Conservation (phyloP, 352 stramenopile genomes). For the Phytophthora litchii region DNA sequence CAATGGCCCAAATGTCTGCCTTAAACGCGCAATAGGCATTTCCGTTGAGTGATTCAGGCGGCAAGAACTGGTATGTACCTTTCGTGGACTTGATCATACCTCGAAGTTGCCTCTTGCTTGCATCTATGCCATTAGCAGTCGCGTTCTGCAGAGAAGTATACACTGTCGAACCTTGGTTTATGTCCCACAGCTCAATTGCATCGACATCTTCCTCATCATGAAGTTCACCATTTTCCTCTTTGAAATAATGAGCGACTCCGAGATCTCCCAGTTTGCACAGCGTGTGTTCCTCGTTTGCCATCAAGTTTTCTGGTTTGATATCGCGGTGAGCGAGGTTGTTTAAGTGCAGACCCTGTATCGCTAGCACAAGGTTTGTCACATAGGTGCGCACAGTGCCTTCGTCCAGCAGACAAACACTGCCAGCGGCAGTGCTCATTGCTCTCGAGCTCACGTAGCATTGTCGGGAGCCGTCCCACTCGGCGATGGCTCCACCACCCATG, state of each 20-base stretch:
- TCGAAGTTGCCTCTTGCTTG: constrained; percentile 17
- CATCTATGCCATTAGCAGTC: neutral
- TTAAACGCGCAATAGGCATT: constrained; percentile 82
- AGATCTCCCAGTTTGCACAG: constrained; percentile 85
- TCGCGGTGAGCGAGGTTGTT: constrained; percentile 84
- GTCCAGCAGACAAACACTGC: constrained; percentile 43
- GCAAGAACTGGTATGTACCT: constrained; percentile 80
- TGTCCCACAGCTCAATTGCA: constrained; percentile 52
- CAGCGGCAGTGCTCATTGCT: constrained; percentile 36
- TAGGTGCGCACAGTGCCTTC: constrained; percentile 60
- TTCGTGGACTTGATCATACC: constrained; percentile 74
- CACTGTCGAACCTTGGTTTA: constrained; percentile 26
- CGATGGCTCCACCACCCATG: constrained; percentile 81
- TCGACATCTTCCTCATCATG: constrained; percentile 58
- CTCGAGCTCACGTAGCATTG: constrained; percentile 66
- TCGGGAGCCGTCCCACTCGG: constrained; percentile 70
- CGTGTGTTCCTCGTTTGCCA: constrained; percentile 58
- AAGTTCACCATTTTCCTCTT: constrained; percentile 53
- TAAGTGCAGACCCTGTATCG: constrained; percentile 75
- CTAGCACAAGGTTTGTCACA: constrained; percentile 64
- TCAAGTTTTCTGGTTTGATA: constrained; percentile 88
- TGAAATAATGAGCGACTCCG: constrained; percentile 81
- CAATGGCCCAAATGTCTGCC: constrained; percentile 92
- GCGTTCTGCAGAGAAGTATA: constrained; percentile 3
- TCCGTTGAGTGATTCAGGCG: constrained; percentile 67